Percentiles rank a stretch among this genome's conserved stretches.
phyloP scores from a whole-genome alignment of 2,329 filamentous ascomycete genomes.

The Coniochaeta prunicola region DNA sequence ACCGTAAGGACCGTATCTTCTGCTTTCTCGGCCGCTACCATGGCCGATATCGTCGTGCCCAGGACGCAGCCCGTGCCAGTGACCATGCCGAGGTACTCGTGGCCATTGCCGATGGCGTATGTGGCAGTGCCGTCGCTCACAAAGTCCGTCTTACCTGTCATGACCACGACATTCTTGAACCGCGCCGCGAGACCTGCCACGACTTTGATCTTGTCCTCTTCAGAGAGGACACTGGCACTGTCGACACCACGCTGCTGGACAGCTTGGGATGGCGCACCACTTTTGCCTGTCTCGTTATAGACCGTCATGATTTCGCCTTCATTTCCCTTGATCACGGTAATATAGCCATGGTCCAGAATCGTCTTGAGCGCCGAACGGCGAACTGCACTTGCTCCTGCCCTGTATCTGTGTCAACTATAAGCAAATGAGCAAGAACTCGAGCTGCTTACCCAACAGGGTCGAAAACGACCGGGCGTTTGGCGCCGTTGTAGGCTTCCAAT shows the following conservation, averaged over 20 bases:
- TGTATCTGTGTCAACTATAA: constrained; percentile 16
- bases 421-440: neutral
- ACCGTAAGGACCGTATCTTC: constrained; percentile 58
- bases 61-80: constrained; percentile 82
- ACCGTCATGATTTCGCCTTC: constrained; percentile 79
- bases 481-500: constrained; percentile 72
- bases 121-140: constrained; percentile 67
- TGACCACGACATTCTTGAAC: constrained; percentile 66
- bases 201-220: constrained; percentile 46
- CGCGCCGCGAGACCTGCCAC: constrained; percentile 59
- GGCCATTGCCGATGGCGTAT: constrained; percentile 67
- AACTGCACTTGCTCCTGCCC: constrained; percentile 70
- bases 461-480: constrained; percentile 68
- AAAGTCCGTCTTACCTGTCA: constrained; percentile 75
- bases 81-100: constrained; percentile 60
- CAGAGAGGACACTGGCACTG: constrained; percentile 49
- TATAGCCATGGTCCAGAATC: constrained; percentile 67
- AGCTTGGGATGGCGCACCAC: constrained; percentile 8
- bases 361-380: constrained; percentile 63
- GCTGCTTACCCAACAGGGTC: constrained; percentile 72
- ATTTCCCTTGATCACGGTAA: constrained; percentile 90
- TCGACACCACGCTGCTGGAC: constrained; percentile 78
- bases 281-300: constrained; percentile 24
- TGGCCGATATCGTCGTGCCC: constrained; percentile 73
- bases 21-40: constrained; percentile 50